Evolutionary conservation across 75 land plant species (phyloP).

Genomic region (Cunninghamia lanceolata): DNA sequence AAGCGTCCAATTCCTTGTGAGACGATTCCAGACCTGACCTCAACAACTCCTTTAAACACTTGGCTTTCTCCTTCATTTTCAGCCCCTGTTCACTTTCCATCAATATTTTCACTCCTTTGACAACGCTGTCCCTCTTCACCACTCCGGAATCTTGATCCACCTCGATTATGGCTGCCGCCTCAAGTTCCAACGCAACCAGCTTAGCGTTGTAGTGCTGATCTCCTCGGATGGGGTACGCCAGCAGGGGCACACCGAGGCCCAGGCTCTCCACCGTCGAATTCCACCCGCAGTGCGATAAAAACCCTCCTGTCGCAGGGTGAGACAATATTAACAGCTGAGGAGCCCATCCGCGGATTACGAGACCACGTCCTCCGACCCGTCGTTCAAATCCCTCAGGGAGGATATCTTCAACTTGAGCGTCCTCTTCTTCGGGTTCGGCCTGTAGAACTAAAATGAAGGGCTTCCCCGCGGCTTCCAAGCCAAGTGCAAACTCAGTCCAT

Average conservation of each 20-base stretch:
- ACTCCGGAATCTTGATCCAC: not conserved
- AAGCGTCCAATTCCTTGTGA: not conserved
- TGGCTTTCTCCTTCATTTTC: not conserved
- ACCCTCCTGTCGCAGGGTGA: slow-evolving; percentile 44
- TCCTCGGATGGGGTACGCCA: slow-evolving; percentile 42
- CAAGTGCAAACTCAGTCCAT: slow-evolving; percentile 25
- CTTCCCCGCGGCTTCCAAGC: slow-evolving; percentile 14
- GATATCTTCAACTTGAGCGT: not conserved
- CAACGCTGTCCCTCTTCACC: slow-evolving; percentile 29
- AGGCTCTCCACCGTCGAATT: slow-evolving; percentile 47
- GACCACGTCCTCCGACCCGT: slow-evolving; percentile 28
- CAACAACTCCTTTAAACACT: not conserved
- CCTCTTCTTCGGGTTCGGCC: not conserved
- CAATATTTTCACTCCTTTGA: slow-evolving; percentile 16
- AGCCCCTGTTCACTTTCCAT: not conserved
- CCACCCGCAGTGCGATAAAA: slow-evolving; percentile 58
- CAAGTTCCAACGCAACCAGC: slow-evolving; percentile 25
- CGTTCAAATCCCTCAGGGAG: slow-evolving; percentile 25
- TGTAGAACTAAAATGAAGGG: slow-evolving; percentile 40
- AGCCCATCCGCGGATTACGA: slow-evolving; percentile 53
- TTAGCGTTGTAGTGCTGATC: slow-evolving; percentile 43
- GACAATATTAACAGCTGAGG: slow-evolving; percentile 50
- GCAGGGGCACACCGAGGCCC: slow-evolving; percentile 34
- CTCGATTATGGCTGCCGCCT: slow-evolving; percentile 16
- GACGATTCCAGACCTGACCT: not conserved